Evolutionary conservation across 129 eudicot genomes (phyloP), one percentile per base, ranked within the genome.

Genomic region (Tagetes erecta): DNA sequence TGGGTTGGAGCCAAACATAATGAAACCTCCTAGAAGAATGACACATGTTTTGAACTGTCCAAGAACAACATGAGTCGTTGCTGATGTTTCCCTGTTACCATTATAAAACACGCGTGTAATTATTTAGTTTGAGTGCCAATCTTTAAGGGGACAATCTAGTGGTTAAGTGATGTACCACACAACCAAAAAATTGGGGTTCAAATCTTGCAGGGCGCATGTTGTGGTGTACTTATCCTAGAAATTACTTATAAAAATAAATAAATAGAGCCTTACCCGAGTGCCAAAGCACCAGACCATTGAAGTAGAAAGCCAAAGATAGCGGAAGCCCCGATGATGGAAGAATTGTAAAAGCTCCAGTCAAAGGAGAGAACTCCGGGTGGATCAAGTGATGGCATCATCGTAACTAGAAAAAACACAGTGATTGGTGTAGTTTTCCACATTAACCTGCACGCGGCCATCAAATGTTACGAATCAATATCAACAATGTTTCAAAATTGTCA

Each of bases 391-490:
- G 98, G 98, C 98, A 93, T 93, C 88, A 93, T 68, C 33, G 74
- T 83, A 81, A 93, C 92, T 70, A 93, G 86, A 78, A 93, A 93
- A 77, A 93, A 90, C 70, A 93, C 69, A 13, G 98, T 93, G 82
- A 93, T 87, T 6, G 98, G 98, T 20, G 98, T 93, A 1, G 98
- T 93, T 74, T 93, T 93, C 98, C 98, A 93, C 98, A 93, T 93
- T 76, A 93, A 78, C 86, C 98, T 93, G 86, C 68, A 56, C 30
- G 34, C 1, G 37, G 65, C 11, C 30, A 11, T 62, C 67, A 35
- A 59, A 59, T 30, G 53, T 10, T 49, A 47, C 9, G 12, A 8
- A 10, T 47, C n/a, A 47, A 47, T 8, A 3, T 47, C 52, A 2
- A 47, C 52, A 50, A 12, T 50, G 12, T 50, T 50, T 50, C 27